phyloP scores from a whole-genome alignment of 129 eudicot species.

The Mikania micrantha region DNA sequence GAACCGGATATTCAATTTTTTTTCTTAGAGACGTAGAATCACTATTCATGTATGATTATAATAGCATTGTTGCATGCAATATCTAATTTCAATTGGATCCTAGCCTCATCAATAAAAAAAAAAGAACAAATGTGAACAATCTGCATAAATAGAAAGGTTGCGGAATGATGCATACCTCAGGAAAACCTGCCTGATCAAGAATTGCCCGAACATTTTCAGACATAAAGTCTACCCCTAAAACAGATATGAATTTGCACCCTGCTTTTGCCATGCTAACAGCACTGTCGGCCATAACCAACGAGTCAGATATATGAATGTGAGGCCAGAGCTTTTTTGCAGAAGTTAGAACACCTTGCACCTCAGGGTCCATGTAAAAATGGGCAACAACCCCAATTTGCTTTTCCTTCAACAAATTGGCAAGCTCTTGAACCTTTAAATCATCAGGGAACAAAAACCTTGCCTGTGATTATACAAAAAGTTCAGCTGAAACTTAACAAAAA shows the following conservation, averaged over 20 bases:
- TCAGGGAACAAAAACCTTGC: constrained; percentile 81
- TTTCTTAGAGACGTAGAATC: too few relatives aligned
- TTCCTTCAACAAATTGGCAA: constrained; percentile 69
- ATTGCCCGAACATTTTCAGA: constrained; percentile 97
- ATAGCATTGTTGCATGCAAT: neutral
- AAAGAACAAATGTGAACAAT: too few relatives aligned
- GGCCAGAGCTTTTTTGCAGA: constrained; percentile 97
- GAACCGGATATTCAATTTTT: too few relatives aligned
- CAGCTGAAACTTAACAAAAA: constrained; percentile 8
- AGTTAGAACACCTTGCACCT: constrained; percentile 95
- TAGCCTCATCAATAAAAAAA: neutral
- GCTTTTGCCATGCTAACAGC: constrained; percentile 96
- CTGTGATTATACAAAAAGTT: constrained; percentile 42
- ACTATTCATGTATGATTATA: too few relatives aligned
- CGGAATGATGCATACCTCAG: constrained; percentile 42
- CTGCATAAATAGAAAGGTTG: neutral
- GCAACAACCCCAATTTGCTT: constrained; percentile 91
- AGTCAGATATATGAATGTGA: constrained; percentile 90
- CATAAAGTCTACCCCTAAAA: constrained; percentile 95
- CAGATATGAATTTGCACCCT: constrained; percentile 79
- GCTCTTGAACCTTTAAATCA: constrained; percentile 59
- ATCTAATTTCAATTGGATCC: neutral
- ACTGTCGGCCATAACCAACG: constrained; percentile 93
- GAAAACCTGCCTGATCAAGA: constrained; percentile 92
- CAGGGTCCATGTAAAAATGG: constrained; percentile 99